These are phyloP conservation scores for Boletus vermiculosoides DNA, from an alignment of 768 basidiomycete species.

Conservation along the genomic window DNA sequence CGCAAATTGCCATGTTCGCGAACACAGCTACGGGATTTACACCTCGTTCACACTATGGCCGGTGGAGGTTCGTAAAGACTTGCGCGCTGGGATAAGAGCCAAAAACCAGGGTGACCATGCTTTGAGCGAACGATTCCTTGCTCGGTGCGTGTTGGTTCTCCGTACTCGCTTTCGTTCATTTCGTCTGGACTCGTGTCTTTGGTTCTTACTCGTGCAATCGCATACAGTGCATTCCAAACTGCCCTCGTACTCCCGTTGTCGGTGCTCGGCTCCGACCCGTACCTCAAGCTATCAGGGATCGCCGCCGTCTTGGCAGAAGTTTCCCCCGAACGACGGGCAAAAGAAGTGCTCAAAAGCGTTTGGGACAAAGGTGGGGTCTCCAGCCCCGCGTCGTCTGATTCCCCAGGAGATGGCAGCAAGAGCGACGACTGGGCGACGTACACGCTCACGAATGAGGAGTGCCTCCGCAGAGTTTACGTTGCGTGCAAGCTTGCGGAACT, in stretches of 20 bases:
- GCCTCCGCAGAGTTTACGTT: slow-evolving; percentile 44
- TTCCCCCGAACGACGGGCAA: slow-evolving; percentile 30
- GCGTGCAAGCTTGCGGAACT: slow-evolving; percentile 48
- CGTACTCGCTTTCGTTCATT: background rate
- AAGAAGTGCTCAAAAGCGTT: slow-evolving; percentile 21
- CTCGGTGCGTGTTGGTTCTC: slow-evolving; percentile 41
- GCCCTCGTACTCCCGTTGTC: slow-evolving; percentile 44
- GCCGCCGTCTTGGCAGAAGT: slow-evolving; percentile 60
- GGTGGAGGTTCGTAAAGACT: slow-evolving; percentile 55
- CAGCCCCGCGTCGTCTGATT: background rate
- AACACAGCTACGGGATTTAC: slow-evolving; percentile 54
- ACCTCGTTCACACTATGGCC: slow-evolving; percentile 66
- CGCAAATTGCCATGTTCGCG: background rate
- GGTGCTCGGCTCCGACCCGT: slow-evolving; percentile 42
- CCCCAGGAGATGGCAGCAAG: background rate
- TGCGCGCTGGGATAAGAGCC: slow-evolving; percentile 64
- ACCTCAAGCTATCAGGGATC: slow-evolving; percentile 68
- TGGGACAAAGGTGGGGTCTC: slow-evolving; percentile 20
- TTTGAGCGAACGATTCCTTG: slow-evolving; percentile 51
- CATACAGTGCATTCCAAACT: slow-evolving; percentile 53
- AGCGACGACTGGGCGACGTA: slow-evolving; percentile 21
- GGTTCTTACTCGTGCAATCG: background rate
- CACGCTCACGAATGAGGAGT: slow-evolving; percentile 35
- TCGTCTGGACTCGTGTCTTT: too few relatives aligned
- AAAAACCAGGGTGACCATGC: slow-evolving; percentile 55